These are phyloP conservation scores for Eucalyptus victrix DNA, from an alignment of 345 rosid species.

Conservation along the genomic window DNA sequence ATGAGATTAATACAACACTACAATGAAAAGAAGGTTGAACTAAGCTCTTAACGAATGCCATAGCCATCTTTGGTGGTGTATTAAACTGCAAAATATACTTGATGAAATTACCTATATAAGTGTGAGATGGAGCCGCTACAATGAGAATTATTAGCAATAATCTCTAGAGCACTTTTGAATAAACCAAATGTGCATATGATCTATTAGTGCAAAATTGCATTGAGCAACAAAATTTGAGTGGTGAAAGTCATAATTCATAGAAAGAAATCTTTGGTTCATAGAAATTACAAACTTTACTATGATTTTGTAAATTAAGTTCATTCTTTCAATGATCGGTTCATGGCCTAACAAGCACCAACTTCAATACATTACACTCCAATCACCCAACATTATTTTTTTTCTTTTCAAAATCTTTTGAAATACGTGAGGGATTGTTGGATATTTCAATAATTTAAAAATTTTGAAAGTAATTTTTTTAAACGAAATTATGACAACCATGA, in stretches of 20 bases:
- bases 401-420: too few relatives aligned
- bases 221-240: not conserved
- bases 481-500: not conserved
- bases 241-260: accelerated
- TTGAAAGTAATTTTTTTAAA: too few relatives aligned
- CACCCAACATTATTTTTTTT: too few relatives aligned
- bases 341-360: too few relatives aligned
- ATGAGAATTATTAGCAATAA: not conserved
- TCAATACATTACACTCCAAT: too few relatives aligned
- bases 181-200: accelerated
- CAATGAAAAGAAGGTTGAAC: not conserved
- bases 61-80: not conserved
- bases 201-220: not conserved
- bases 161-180: not conserved
- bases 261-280: not conserved
- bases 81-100: too few relatives aligned
- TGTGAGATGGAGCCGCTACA: not conserved
- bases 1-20: not conserved
- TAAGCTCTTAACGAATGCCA: not conserved
- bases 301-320: not conserved
- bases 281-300: not conserved
- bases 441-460: too few relatives aligned
- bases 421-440: too few relatives aligned
- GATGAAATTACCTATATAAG: too few relatives aligned
- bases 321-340: not conserved